These are phyloP conservation scores for Dianthus caryophyllus DNA, from an alignment of 148 eudicot species.

Conservation along the genomic window DNA sequence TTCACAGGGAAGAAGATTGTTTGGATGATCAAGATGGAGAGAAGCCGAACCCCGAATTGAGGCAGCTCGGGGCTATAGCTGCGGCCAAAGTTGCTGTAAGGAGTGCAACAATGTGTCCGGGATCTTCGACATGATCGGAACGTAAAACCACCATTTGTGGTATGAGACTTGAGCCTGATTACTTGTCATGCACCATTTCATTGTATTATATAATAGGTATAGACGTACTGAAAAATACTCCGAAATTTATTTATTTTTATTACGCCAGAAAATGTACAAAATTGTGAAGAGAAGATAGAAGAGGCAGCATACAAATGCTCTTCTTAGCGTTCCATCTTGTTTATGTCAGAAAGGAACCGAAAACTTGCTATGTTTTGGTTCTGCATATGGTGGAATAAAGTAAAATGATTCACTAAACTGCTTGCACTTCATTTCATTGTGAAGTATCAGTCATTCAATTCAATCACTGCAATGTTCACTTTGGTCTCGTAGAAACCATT, in stretches of 20 bases:
- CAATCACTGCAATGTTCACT: too few species aligned
- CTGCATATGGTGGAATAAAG: too few species aligned
- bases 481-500: too few species aligned
- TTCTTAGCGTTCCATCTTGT: neutral
- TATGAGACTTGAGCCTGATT: neutral
- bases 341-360: neutral
- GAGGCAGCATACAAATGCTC: conserved; percentile 5
- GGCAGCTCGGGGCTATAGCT: conserved; percentile 67
- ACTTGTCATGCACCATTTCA: neutral
- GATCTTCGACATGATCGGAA: conserved; percentile 37
- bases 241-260: neutral
- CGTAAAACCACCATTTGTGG: conserved; percentile 5
- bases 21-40: conserved; percentile 27
- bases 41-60: conserved; percentile 42
- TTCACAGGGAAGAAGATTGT: conserved; percentile 48
- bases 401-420: too few species aligned
- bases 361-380: too few species aligned
- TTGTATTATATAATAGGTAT: neutral
- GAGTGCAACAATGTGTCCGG: conserved; percentile 52
- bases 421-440: too few species aligned
- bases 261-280: conserved; percentile 13
- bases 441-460: too few species aligned
- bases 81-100: conserved; percentile 81
- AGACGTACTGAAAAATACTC: conserved; percentile 1
- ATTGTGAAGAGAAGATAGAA: neutral